Evolutionary conservation across 768 basidiomycete species (phyloP), one percentile per base, ranked within the genome.

Genomic region (Tephrocybe sp.): DNA sequence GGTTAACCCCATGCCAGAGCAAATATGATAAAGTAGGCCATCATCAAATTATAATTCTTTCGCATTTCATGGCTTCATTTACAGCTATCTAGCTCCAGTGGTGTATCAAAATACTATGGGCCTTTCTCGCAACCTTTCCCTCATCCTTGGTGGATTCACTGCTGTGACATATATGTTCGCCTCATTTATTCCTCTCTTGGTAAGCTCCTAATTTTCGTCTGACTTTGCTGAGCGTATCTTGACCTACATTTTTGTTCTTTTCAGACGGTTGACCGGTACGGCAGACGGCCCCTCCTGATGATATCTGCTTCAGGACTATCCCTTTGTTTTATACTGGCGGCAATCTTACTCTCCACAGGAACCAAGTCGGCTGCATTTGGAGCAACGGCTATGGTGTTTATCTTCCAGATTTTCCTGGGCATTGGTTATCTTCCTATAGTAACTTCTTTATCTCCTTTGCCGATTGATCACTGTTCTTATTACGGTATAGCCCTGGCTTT

Each of bases 61-160:
- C 35, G 17, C 33, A 12, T 40, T 19, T 13, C 45, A 11, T 8
- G 45, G 10, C 3, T 13, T 9, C n/a, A 8, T 14, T 39, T 23
- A 12, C 43, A 72, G 68, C 42, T 73, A 73, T 49, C 62, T 71
- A 10, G 69, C 72, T 1, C 72, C 73, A 4, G 61, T 72, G 20
- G 68, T 75, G 0, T 73, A 73, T 54, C 70, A 74, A 55, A 69
- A 70, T 40, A 73, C 71, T 1, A 72, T 73, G 68, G 70, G 70
- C 3, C 60, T 74, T 17, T 65, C 71, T 14, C 67, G 70, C 26
- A 61, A 73, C 30, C 62, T 74, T 19, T 70, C 71, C 2, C 66
- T 73, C 34, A 67, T 74, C 39, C 63, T 73, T 2, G 71, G 71
- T 12, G 72, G 72, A 11, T 70, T 63, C 52, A 72, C 72, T 0